phyloP scores from a whole-genome alignment of 257 asterid species.

The Prunella vulgaris region DNA sequence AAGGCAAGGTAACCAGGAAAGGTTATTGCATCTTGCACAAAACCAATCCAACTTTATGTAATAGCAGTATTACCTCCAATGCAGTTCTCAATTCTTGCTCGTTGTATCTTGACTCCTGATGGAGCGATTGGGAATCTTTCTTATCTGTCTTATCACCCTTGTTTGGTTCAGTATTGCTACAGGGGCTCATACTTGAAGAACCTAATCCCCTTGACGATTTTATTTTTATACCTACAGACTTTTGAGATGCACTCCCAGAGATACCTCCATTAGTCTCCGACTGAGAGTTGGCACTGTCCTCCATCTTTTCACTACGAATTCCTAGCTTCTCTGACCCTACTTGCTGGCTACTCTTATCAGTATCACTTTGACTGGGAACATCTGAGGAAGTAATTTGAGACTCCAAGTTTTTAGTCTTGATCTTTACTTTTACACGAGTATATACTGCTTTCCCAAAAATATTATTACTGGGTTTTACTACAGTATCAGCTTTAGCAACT shows the following conservation, averaged over 20 bases:
- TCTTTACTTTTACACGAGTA: conserved; percentile 83
- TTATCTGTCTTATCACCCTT: conserved; percentile 57
- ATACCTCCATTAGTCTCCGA: conserved; percentile 54
- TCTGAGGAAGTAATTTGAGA: conserved; percentile 51
- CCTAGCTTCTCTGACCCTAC: conserved; percentile 53
- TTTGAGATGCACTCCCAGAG: conserved; percentile 43
- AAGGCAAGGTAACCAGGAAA: conserved; percentile 5
- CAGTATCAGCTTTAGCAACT: conserved; percentile 25
- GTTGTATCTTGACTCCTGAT: conserved; percentile 40
- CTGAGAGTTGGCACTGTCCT: conserved; percentile 80
- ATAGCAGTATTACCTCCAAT: conserved; percentile 61
- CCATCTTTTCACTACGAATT: conserved; percentile 53
- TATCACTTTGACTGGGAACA: conserved; percentile 60
- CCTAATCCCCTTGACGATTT: conserved; percentile 69
- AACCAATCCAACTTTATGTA: conserved; percentile 2
- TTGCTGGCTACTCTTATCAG: conserved; percentile 64
- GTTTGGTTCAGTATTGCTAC: conserved; percentile 54
- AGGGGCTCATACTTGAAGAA: conserved; percentile 84
- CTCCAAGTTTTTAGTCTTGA: conserved; percentile 69
- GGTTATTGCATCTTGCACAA: conserved; percentile 3
- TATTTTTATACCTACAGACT: conserved; percentile 61
- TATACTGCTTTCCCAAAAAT: conserved; percentile 56
- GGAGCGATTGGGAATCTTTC: conserved; percentile 44
- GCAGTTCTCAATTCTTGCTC: conserved; percentile 76
- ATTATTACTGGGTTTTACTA: conserved; percentile 42